These are phyloP conservation scores for Bisporella sp. DNA, from an alignment of 2,329 filamentous ascomycete genomes.

Conservation along the genomic window DNA sequence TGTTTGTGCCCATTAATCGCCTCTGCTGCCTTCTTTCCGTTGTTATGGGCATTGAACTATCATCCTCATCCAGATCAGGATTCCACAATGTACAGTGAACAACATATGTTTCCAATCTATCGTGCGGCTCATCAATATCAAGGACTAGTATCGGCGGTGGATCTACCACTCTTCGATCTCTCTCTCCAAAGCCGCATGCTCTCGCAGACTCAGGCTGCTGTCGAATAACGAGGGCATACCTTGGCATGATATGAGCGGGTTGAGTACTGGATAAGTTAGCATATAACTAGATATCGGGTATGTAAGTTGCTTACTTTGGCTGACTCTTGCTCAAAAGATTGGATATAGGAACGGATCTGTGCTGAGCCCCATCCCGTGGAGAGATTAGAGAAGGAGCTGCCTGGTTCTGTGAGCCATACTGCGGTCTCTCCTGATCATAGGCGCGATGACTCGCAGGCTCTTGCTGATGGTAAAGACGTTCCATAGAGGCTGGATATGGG, in stretches of 20 bases:
- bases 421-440: background rate
- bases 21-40: slow-evolving; percentile 63
- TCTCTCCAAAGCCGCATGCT: slow-evolving; percentile 77
- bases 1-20: slow-evolving; percentile 72
- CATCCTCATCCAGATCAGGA: slow-evolving; percentile 58
- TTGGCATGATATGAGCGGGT: background rate
- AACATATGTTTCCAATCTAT: slow-evolving; percentile 55
- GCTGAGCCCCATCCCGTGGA: background rate
- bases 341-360: background rate
- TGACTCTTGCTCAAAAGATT: background rate
- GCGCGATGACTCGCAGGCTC: background rate
- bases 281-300: background rate
- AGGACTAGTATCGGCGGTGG: slow-evolving; percentile 78
- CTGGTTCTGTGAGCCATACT: background rate
- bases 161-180: slow-evolving; percentile 75
- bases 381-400: background rate
- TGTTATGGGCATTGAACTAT: slow-evolving; percentile 56
- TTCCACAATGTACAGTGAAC: slow-evolving; percentile 74
- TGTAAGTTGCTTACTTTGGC: background rate
- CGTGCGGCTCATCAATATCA: slow-evolving; percentile 51
- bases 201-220: slow-evolving; percentile 74
- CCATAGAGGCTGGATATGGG: background rate
- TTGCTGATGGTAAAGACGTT: background rate
- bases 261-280: background rate
- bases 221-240: slow-evolving; percentile 30